Percentiles rank a stretch among this genome's conserved stretches.
These are phyloP conservation scores for Globisporangium recalcitrans DNA, from an alignment of 352 stramenopile species.

Conservation along the genomic window DNA sequence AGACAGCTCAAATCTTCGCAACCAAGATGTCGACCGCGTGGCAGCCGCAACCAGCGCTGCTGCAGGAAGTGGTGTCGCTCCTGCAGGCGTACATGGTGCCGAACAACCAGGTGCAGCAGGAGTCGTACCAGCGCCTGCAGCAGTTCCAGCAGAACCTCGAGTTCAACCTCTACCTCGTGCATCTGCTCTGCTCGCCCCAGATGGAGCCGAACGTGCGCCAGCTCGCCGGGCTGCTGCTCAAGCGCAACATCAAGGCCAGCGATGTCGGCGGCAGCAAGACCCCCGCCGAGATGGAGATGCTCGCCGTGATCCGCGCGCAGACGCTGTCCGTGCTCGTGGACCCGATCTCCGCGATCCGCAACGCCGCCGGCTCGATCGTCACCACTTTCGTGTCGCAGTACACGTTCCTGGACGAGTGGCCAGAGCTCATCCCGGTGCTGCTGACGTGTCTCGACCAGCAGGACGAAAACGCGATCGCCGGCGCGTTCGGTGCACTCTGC, in stretches of 20 bases:
- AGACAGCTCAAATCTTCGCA: not conserved
- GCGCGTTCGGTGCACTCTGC: slow-evolving; percentile 77
- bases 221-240: slow-evolving; percentile 75
- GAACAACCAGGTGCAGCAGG: slow-evolving; percentile 81
- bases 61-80: slow-evolving; percentile 74
- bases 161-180: slow-evolving; percentile 87
- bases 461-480: slow-evolving; percentile 56
- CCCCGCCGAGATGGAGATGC: slow-evolving; percentile 62
- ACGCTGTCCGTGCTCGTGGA: slow-evolving; percentile 67
- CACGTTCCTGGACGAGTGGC: slow-evolving; percentile 86
- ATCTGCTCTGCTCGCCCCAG: slow-evolving; percentile 67
- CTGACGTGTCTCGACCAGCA: slow-evolving; percentile 51
- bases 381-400: slow-evolving; percentile 86
- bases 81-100: slow-evolving; percentile 78
- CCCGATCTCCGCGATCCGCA: slow-evolving; percentile 63
- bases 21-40: slow-evolving; percentile 43
- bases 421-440: slow-evolving; percentile 80
- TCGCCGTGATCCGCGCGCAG: slow-evolving; percentile 74
- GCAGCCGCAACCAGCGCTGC: slow-evolving; percentile 68
- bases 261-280: slow-evolving; percentile 48
- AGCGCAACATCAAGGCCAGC: slow-evolving; percentile 83
- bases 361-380: slow-evolving; percentile 67
- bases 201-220: slow-evolving; percentile 64
- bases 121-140: slow-evolving; percentile 79
- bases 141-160: slow-evolving; percentile 87